A percentile compares a stretch with the other conserved stretches of the same genome.
These are phyloP conservation scores for Apiospora saccharicola DNA, from an alignment of 2,329 filamentous ascomycete species.

Conservation along the genomic window DNA sequence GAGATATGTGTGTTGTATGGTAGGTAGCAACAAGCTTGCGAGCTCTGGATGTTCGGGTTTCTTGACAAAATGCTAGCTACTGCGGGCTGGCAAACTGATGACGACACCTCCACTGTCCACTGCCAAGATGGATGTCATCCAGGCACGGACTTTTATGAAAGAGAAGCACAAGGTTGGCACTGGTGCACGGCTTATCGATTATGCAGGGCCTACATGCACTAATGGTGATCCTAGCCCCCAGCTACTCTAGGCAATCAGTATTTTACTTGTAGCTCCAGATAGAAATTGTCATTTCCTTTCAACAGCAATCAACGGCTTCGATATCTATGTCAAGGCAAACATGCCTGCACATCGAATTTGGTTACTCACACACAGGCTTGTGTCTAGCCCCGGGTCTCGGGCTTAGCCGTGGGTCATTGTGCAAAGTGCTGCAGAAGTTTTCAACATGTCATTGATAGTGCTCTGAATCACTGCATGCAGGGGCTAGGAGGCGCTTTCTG, in stretches of 20 bases:
- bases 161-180: constrained; percentile 1
- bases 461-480: neutral
- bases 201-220: neutral
- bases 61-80: neutral
- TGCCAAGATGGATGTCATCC: constrained; percentile 17
- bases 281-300: neutral
- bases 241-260: neutral
- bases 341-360: neutral
- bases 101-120: constrained; percentile 23
- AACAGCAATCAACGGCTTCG: neutral
- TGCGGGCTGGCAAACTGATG: constrained; percentile 20
- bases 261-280: neutral
- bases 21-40: neutral
- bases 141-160: constrained; percentile 19
- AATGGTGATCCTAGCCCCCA: neutral
- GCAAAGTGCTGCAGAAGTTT: neutral
- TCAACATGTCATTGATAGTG: neutral
- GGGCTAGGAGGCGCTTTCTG: neutral
- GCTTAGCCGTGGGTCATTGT: neutral
- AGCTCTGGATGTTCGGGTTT: neutral
- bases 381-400: neutral
- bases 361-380: neutral
- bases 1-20: neutral
- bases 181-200: constrained; percentile 1
- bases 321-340: neutral